Percentiles rank a stretch among this genome's conserved stretches.
These are phyloP conservation scores for Eucalyptus erythrocorys DNA, from an alignment of 345 rosid species.

Conservation along the genomic window DNA sequence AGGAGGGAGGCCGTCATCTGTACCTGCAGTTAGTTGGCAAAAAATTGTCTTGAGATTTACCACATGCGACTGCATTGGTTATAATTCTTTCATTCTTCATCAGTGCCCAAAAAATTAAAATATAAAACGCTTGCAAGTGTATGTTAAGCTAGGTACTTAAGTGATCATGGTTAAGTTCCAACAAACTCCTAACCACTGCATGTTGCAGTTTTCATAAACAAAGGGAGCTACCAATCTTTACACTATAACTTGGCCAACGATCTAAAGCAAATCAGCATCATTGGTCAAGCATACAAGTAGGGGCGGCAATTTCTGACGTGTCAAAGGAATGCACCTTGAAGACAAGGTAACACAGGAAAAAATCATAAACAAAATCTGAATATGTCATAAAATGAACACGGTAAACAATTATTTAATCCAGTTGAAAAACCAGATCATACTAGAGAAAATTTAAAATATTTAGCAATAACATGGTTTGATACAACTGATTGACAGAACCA, in stretches of 20 bases:
- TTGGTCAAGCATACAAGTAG: not conserved
- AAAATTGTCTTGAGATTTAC: not conserved
- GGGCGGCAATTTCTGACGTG: not conserved
- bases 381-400: not conserved
- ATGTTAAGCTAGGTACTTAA: not conserved
- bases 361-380: not conserved
- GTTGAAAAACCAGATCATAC: not conserved
- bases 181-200: not conserved
- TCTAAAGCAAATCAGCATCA: not conserved
- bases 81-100: not conserved
- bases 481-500: not conserved
- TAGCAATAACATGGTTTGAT: not conserved
- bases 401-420: not conserved
- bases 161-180: not conserved
- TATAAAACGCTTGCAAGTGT: not conserved
- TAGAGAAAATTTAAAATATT: not conserved
- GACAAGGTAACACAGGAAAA: not conserved
- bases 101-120: not conserved
- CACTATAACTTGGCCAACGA: not conserved
- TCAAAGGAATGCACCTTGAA: not conserved
- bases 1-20: slow-evolving; percentile 98
- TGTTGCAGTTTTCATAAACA: not conserved
- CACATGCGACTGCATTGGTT: not conserved
- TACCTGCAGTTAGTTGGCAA: slow-evolving; percentile 43
- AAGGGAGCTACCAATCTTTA: not conserved